A percentile compares a stretch with the other conserved stretches of the same genome.
phyloP scores from a whole-genome alignment of 2,329 filamentous ascomycete genomes.

The Penicillium sp. region DNA sequence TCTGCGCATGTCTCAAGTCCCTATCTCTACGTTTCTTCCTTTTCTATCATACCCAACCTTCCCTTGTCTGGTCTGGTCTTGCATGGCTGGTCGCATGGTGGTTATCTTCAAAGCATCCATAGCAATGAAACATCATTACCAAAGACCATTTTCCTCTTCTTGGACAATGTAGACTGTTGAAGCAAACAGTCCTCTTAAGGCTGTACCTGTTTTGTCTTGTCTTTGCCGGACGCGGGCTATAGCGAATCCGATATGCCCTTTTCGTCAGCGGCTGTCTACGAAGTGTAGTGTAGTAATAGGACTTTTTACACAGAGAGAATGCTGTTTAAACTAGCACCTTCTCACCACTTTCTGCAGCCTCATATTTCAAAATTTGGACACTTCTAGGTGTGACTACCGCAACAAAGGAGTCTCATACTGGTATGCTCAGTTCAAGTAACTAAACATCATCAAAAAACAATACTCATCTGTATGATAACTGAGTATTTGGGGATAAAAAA shows the following conservation, averaged over 20 bases:
- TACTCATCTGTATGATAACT: too few relatives aligned
- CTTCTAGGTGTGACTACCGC: too few relatives aligned
- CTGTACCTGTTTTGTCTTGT: neutral
- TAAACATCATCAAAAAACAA: too few relatives aligned
- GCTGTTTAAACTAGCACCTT: too few relatives aligned
- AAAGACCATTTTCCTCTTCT: neutral
- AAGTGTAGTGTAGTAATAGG: too few relatives aligned
- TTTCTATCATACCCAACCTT: slow-evolving; percentile 8
- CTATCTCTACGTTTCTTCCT: slow-evolving; percentile 9
- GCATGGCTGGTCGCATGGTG: slow-evolving; percentile 16
- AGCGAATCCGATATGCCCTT: neutral
- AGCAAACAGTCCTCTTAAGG: neutral
- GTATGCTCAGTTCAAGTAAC: too few relatives aligned
- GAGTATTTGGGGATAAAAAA: too few relatives aligned
- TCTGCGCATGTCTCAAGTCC: slow-evolving; percentile 24
- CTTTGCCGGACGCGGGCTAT: too few relatives aligned
- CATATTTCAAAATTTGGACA: too few relatives aligned
- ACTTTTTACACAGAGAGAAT: too few relatives aligned
- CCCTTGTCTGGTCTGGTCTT: slow-evolving; percentile 8
- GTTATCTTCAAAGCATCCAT: slow-evolving; percentile 5
- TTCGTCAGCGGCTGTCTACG: neutral
- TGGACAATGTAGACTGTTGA: neutral
- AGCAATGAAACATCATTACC: slow-evolving; percentile 9
- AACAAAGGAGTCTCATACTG: too few relatives aligned
- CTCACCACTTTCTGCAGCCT: too few relatives aligned